A percentile compares a stretch with the other conserved stretches of the same genome.
Evolutionary conservation across 2,329 filamentous ascomycete genomes (phyloP).

Genomic region (Bipolaris victoriae): DNA sequence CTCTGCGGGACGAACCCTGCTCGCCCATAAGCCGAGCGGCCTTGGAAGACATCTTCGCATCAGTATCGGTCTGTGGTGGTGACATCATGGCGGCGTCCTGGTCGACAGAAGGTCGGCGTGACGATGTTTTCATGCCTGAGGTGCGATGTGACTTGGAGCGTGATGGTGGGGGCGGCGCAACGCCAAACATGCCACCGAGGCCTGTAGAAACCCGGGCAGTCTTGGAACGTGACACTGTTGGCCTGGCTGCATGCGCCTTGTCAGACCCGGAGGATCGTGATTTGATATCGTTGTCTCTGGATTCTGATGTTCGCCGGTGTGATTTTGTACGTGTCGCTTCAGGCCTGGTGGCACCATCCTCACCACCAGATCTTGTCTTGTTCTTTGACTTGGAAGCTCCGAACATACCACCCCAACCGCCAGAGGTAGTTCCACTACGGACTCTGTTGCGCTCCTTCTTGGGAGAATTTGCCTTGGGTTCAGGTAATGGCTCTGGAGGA

Average conservation of each 20-base stretch:
- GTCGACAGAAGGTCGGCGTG: slow-evolving; percentile 73
- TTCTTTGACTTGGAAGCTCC: slow-evolving; percentile 53
- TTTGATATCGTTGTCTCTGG: slow-evolving; percentile 65
- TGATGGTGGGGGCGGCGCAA: slow-evolving; percentile 60
- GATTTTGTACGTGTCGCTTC: slow-evolving; percentile 63
- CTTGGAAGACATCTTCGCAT: slow-evolving; percentile 70
- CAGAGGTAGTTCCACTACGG: slow-evolving; percentile 65
- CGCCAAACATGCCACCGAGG: slow-evolving; percentile 67
- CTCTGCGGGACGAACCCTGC: slow-evolving; percentile 51
- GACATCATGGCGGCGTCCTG: slow-evolving; percentile 70
- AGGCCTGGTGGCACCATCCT: slow-evolving; percentile 47
- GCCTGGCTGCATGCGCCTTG: slow-evolving; percentile 60
- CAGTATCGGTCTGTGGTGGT: slow-evolving; percentile 71
- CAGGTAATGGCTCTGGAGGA: slow-evolving; percentile 49
- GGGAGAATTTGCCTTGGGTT: slow-evolving; percentile 55
- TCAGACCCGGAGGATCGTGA: slow-evolving; percentile 78
- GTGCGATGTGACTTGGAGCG: slow-evolving; percentile 73
- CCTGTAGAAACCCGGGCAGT: slow-evolving; percentile 64
- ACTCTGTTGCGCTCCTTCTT: slow-evolving; percentile 80
- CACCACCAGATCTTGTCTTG: slow-evolving; percentile 38
- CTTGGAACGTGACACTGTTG: slow-evolving; percentile 56
- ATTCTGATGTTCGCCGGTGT: slow-evolving; percentile 50
- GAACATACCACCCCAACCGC: slow-evolving; percentile 78
- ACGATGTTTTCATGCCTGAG: slow-evolving; percentile 62
- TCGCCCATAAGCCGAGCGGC: slow-evolving; percentile 78